Evolutionary conservation across 441 rosid genomes (phyloP).

Genomic region (Manihot esculenta): DNA sequence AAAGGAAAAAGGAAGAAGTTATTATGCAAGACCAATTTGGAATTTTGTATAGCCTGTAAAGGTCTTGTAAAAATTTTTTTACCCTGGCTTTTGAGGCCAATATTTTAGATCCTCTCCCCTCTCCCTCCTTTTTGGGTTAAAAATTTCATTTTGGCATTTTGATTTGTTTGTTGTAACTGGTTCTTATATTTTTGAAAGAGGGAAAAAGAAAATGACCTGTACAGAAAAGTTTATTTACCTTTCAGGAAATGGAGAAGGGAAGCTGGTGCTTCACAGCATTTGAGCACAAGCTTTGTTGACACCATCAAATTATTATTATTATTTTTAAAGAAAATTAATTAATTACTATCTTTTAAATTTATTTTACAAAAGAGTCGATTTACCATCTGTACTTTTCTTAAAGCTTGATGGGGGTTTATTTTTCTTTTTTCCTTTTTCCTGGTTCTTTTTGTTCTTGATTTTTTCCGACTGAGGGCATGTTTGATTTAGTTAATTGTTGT

Average conservation of each 20-base stretch:
- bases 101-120: not conserved
- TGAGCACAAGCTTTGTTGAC: not conserved
- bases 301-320: no score
- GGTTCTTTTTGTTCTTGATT: no score
- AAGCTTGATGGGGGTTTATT: no score
- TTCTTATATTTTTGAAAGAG: not conserved
- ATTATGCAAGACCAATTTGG: constrained; percentile 21
- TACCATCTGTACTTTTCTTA: no score
- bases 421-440: no score
- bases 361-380: no score
- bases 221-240: not conserved
- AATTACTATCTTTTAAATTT: no score
- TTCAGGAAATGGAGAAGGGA: not conserved
- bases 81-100: not conserved
- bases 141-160: not conserved
- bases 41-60: constrained; percentile 56
- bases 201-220: constrained; percentile 4
- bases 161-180: constrained; percentile 11
- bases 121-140: not conserved
- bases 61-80: constrained; percentile 17
- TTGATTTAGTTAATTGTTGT: no score
- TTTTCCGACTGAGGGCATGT: no score
- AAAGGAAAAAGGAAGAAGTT: constrained; percentile 10
- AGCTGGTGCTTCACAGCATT: not conserved
- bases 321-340: no score